Base-by-base conservation (phyloP, 208 protist species). In the Naegleria lovaniensis region DNA sequence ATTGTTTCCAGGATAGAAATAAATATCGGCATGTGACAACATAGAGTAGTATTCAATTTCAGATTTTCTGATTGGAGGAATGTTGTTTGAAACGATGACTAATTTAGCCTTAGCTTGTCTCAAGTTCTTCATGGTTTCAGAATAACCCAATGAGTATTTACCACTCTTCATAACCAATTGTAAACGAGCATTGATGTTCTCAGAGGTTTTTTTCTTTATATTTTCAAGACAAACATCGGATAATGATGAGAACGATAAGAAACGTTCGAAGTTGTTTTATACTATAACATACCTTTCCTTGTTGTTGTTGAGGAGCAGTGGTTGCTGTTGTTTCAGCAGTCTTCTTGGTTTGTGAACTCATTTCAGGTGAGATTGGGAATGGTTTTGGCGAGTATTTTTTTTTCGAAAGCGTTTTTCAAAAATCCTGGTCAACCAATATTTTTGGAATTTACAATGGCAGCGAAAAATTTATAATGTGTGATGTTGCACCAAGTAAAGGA, bases 11-110 rank as follows among this genome's bases (percentile, higher is more conserved):
- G 95, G 93, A 97, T 99, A 99, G 96, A 99, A 98, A 95, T 99
- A 98, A 90, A 99, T 98, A 79, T 94, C 94, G 85, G 98, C 99
- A 95, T 99, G 99, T 95, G 96, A 96, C 91, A 99, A 97, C 94
- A 99, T 99, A 94, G 98, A 98, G 96, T 99, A 99, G 96, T 99
- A 99, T 96, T 99, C 99, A 90, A 99, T 96, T 96, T 99, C 98
- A 15, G 98, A 98, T 93, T 98, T 98, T 93, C 98, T 96, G 67
- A 99, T 95, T 51, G 98, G 95, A 85, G 99, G 98, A 96, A 97
- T 98, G 97, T 99, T 99, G 96, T 94, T 98, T 43, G 98, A 92
- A 92, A 99, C 98, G 91, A 99, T 95, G 84, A 99, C 94, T 86
- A 99, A 96, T 96, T 99, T 99, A 93, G 98, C 97, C 96, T 96